A percentile compares a stretch with the other conserved stretches of the same genome.
Conservation (phyloP, 148 eudicot species). For the Chenopodium suecicum region DNA sequence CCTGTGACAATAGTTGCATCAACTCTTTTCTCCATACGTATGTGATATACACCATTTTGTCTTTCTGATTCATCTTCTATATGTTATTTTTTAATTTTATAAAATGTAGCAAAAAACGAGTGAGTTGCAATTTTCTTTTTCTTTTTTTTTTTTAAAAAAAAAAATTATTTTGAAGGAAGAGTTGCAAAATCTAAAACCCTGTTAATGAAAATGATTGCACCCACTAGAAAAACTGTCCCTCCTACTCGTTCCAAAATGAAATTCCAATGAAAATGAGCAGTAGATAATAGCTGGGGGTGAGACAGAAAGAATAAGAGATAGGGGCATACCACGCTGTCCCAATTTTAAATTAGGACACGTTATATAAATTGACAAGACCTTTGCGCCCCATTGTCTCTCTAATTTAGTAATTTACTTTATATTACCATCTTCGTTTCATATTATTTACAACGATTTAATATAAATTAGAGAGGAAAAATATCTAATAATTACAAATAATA, state of each 20-base stretch:
- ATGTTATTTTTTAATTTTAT: no score
- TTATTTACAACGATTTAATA: no score
- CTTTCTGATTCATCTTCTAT: no score
- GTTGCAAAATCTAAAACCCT: not conserved
- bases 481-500: no score
- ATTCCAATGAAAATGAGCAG: not conserved
- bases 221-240: conserved; percentile 3
- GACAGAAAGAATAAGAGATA: not conserved
- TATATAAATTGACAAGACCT: conserved; percentile 1
- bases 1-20: no score
- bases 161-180: no score
- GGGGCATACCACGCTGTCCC: not conserved
- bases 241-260: not conserved
- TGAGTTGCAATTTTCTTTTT: no score
- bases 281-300: not conserved
- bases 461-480: no score
- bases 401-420: not conserved
- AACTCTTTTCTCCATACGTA: no score
- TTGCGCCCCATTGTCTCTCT: not conserved
- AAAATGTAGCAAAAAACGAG: no score
- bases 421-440: not conserved
- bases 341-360: not conserved
- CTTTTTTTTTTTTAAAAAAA: no score
- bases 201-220: not conserved
- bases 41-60: no score